Percentiles rank a stretch among this genome's conserved stretches.
These are phyloP conservation scores for Quambalaria eucalypti DNA, from an alignment of 1,284 basidiomycete genomes.

Conservation along the genomic window DNA sequence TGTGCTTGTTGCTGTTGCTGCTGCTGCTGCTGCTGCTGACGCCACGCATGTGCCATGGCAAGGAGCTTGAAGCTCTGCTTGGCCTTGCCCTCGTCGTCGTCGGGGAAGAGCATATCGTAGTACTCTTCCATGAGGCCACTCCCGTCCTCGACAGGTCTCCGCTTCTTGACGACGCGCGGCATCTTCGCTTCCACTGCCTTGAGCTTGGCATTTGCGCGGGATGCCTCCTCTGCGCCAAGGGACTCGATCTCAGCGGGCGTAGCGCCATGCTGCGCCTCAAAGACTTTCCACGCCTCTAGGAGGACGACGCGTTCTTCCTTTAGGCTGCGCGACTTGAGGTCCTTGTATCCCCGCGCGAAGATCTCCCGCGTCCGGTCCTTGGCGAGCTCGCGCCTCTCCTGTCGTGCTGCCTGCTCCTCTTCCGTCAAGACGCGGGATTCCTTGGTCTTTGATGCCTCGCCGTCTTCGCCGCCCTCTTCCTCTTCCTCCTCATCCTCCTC, in stretches of 20 bases:
- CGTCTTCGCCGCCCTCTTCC: constrained; percentile 53
- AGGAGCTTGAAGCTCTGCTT: constrained; percentile 41
- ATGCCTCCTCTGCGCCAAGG: not conserved
- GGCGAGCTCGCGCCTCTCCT: constrained; percentile 57
- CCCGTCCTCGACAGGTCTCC: constrained; percentile 16
- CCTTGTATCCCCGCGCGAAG: constrained; percentile 76
- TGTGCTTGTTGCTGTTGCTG: not conserved
- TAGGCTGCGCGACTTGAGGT: constrained; percentile 66
- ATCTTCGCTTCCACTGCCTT: constrained; percentile 76
- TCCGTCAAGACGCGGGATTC: constrained; percentile 7
- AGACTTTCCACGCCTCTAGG: constrained; percentile 84
- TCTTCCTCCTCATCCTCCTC: constrained; percentile 60
- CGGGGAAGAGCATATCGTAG: constrained; percentile 45
- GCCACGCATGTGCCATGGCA: constrained; percentile 29
- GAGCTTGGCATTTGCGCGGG: constrained; percentile 44
- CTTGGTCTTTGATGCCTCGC: no score
- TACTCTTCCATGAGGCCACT: constrained; percentile 41
- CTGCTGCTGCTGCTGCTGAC: constrained; percentile 1
- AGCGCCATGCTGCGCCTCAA: constrained; percentile 70
- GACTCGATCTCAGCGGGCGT: constrained; percentile 51
- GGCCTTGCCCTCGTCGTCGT: constrained; percentile 35
- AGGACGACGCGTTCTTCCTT: constrained; percentile 87
- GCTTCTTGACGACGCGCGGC: constrained; percentile 76
- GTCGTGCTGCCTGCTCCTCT: constrained; percentile 15
- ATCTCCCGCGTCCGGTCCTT: constrained; percentile 62